Evolutionary conservation across 179 eudicot species (phyloP).

Genomic region (Nepenthes alata): DNA sequence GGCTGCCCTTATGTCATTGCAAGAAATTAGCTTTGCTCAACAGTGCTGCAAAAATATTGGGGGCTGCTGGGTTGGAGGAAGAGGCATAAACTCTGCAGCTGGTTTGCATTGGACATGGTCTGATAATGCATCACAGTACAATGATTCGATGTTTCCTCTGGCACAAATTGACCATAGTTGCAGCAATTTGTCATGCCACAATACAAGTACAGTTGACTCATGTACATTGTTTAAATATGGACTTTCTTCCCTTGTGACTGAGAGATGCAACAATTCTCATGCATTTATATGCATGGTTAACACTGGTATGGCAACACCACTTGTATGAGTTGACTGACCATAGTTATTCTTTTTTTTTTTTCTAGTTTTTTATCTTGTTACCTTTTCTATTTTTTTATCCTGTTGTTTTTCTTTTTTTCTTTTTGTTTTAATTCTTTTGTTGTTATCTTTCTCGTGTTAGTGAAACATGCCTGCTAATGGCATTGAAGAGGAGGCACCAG

Average conservation of each 20-base stretch:
- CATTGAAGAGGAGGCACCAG: no score
- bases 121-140: conserved; percentile 38
- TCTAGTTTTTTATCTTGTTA: not conserved
- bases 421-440: not conserved
- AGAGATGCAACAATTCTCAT: conserved; percentile 48
- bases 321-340: no score
- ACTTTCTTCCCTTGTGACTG: conserved; percentile 25
- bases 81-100: conserved; percentile 20
- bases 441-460: no score
- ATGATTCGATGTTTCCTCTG: conserved; percentile 29
- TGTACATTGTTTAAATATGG: conserved; percentile 46
- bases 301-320: conserved; percentile 28
- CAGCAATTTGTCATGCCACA: conserved; percentile 35
- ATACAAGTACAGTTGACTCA: conserved; percentile 14
- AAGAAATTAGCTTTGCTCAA: conserved; percentile 45
- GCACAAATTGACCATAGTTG: conserved; percentile 23
- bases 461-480: no score
- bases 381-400: not conserved
- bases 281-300: conserved; percentile 54
- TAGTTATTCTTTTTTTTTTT: not conserved
- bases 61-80: conserved; percentile 87
- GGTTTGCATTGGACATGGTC: conserved; percentile 56
- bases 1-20: conserved; percentile 42
- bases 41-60: conserved; percentile 32
- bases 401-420: not conserved